phyloP scores from a whole-genome alignment of 495 filamentous ascomycete genomes.

The Massariosphaeria phaeospora region DNA sequence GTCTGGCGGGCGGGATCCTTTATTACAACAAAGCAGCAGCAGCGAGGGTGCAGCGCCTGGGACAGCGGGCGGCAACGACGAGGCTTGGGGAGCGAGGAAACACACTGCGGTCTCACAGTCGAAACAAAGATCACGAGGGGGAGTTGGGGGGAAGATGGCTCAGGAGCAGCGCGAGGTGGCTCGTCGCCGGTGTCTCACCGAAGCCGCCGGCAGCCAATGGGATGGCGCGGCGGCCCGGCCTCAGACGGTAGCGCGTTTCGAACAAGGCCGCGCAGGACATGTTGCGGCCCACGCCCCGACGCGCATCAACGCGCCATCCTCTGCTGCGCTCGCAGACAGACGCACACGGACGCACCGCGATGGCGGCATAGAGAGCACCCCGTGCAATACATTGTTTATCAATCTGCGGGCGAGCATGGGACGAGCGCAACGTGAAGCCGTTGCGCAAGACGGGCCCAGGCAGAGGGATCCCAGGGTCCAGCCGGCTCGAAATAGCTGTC shows the following conservation, averaged over 20 bases:
- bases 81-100: conserved; percentile 15
- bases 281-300: no score
- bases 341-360: neutral
- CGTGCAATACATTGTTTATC: conserved; percentile 21
- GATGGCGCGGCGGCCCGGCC: neutral
- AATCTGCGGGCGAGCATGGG: neutral
- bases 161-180: conserved; percentile 2
- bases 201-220: neutral
- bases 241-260: neutral
- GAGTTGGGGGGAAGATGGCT: neutral
- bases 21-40: neutral
- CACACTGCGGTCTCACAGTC: conserved; percentile 23
- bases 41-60: neutral
- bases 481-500: conserved; percentile 10
- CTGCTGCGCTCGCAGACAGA: no score
- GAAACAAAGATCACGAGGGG: conserved; percentile 25
- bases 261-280: neutral
- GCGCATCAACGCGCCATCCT: no score
- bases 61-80: neutral
- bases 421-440: neutral
- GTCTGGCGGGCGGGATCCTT: conserved; percentile 5
- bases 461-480: neutral
- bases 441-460: neutral
- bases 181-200: neutral
- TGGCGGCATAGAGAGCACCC: conserved; percentile 4